Evolutionary conservation across 2,329 filamentous ascomycete species (phyloP).

Genomic region (Cryphonectria radicalis): DNA sequence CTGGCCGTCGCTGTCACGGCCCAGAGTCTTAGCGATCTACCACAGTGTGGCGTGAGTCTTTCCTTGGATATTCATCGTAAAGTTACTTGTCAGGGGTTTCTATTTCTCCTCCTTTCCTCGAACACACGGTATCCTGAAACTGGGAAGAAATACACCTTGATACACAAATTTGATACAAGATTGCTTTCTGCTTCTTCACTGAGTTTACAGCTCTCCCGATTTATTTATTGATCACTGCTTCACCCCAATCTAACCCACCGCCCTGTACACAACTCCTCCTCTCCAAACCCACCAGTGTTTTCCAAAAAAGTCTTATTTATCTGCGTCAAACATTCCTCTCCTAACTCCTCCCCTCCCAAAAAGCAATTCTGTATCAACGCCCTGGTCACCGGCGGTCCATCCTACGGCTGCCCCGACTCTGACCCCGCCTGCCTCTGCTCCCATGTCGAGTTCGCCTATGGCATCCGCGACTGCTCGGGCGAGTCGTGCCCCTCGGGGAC

Average conservation of each 20-base stretch:
- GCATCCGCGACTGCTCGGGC: slow-evolving; percentile 54
- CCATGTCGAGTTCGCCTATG: slow-evolving; percentile 51
- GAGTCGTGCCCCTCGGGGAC: slow-evolving; percentile 42
- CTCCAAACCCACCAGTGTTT: not conserved
- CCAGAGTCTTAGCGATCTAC: slow-evolving; percentile 4
- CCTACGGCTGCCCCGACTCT: slow-evolving; percentile 49
- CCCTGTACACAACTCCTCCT: not conserved
- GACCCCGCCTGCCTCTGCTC: slow-evolving; percentile 50
- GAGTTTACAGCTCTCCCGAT: not conserved
- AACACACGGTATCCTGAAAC: not conserved
- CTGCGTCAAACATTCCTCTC: not conserved
- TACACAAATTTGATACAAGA: not conserved
- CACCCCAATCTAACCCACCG: no score
- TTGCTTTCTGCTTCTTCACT: not conserved
- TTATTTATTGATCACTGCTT: not conserved
- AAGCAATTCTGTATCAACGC: slow-evolving; percentile 54
- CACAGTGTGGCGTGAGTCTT: slow-evolving; percentile 10
- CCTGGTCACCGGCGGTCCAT: slow-evolving; percentile 51
- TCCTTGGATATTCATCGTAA: not conserved
- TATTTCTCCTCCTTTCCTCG: not conserved
- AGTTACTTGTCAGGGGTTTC: not conserved
- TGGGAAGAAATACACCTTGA: not conserved
- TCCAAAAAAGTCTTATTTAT: not conserved
- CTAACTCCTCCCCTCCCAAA: not conserved
- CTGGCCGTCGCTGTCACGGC: not conserved